Conservation (phyloP, 192 early-diverging fungal genomes). For the Coemansia sp. region DNA sequence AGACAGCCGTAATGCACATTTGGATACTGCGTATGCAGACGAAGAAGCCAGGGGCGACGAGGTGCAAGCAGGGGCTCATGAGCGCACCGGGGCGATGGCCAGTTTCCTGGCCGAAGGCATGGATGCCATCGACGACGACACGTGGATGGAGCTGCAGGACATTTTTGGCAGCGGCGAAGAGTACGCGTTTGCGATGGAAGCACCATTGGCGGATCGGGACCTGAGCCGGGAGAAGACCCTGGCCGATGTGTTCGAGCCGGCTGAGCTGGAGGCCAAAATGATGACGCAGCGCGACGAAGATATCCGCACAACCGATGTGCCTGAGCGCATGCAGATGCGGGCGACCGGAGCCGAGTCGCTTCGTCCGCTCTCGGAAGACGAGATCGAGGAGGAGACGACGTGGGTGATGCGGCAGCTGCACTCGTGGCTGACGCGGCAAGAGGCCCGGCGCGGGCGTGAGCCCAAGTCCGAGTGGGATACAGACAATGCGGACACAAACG, state of each 20-base stretch:
- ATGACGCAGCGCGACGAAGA: slow-evolving; percentile 91
- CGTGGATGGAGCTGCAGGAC: slow-evolving; percentile 77
- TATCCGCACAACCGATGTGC: slow-evolving; percentile 84
- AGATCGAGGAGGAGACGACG: slow-evolving; percentile 65
- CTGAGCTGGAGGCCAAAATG: slow-evolving; percentile 81
- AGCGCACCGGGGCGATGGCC: slow-evolving; percentile 22
- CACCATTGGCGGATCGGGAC: slow-evolving; percentile 11
- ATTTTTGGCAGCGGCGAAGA: slow-evolving; percentile 95
- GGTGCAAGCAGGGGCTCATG: slow-evolving; percentile 8
- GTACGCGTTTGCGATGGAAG: slow-evolving; percentile 66
- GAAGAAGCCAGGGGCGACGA: slow-evolving; percentile 11
- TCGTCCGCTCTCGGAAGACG: slow-evolving; percentile 57
- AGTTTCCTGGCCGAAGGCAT: slow-evolving; percentile 50
- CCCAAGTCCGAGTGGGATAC: neutral
- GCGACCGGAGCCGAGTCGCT: slow-evolving; percentile 27
- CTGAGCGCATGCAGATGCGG: slow-evolving; percentile 88
- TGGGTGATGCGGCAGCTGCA: slow-evolving; percentile 58
- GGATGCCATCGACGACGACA: slow-evolving; percentile 58
- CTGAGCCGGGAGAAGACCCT: slow-evolving; percentile 43
- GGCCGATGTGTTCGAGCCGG: slow-evolving; percentile 71
- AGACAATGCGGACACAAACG: neutral
- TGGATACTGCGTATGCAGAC: neutral
- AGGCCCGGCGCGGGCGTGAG: neutral
- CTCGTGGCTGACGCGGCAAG: slow-evolving; percentile 27
- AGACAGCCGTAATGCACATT: neutral